phyloP scores from a whole-genome alignment of 164 flowering plant genomes.

The Warburgia ugandensis region DNA sequence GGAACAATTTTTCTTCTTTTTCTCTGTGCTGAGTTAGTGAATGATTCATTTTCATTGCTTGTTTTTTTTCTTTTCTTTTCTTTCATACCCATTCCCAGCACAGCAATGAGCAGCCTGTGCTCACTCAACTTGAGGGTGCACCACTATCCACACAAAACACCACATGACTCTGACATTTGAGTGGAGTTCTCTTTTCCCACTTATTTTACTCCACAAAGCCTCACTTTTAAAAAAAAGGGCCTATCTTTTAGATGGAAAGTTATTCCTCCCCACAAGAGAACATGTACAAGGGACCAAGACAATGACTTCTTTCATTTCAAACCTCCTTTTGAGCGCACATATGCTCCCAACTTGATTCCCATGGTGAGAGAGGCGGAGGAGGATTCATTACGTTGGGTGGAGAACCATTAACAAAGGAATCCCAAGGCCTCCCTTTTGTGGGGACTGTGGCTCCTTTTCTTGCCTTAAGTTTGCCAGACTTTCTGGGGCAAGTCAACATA shows the following conservation, averaged over 20 bases:
- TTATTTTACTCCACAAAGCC: constrained; percentile 14
- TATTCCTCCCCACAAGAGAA: constrained; percentile 32
- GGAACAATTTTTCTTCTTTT: too few species aligned
- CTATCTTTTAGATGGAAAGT: constrained; percentile 29
- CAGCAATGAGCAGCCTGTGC: background rate
- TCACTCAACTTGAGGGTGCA: background rate
- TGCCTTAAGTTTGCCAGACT: constrained; percentile 25
- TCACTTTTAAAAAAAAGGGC: constrained; percentile 18
- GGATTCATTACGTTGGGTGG: constrained; percentile 11
- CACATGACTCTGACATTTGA: constrained; percentile 16
- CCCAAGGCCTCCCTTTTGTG: constrained; percentile 14
- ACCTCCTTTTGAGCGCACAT: constrained; percentile 28
- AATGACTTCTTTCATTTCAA: constrained; percentile 22
- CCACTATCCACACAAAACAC: background rate
- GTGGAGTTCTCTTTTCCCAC: constrained; percentile 28
- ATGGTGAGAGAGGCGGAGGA: constrained; percentile 10
- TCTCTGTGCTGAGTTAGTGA: too few species aligned
- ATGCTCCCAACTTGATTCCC: constrained; percentile 23
- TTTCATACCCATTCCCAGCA: too few species aligned
- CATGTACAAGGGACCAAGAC: constrained; percentile 34
- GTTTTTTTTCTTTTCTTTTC: too few species aligned
- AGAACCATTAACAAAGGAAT: constrained; percentile 17
- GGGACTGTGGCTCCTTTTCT: constrained; percentile 15
- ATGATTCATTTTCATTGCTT: constrained; percentile 8
- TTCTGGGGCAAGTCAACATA: constrained; percentile 41